These are phyloP conservation scores for Conringia planisiliqua DNA, from an alignment of 345 rosid species.

Conservation along the genomic window DNA sequence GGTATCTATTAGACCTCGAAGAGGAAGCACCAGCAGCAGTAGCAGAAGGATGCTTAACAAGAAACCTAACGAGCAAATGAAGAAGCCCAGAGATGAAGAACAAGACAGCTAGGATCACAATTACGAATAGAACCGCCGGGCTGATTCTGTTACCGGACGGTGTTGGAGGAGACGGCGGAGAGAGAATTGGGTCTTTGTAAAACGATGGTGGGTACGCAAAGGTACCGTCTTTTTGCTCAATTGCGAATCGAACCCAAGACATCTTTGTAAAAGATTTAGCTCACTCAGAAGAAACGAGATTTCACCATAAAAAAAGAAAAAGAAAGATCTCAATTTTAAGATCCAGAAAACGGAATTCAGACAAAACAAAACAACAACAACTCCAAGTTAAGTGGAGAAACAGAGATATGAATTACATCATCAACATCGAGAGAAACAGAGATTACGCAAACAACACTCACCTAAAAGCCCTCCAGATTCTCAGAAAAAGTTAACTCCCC, in stretches of 20 bases:
- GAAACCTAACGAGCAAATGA: conserved; percentile 84
- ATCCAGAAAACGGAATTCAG: background rate
- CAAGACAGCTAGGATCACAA: conserved; percentile 71
- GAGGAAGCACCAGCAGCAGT: conserved; percentile 43
- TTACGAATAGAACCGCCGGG: conserved; percentile 75
- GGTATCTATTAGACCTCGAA: conserved; percentile 58
- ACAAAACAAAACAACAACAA: background rate
- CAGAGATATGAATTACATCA: background rate
- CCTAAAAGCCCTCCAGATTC: conserved; percentile 6
- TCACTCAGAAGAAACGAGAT: background rate
- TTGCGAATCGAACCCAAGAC: conserved; percentile 49
- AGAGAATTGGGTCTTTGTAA: conserved; percentile 40
- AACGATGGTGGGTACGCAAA: conserved; percentile 55
- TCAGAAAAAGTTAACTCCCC: background rate
- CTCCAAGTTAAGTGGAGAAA: conserved; percentile 25
- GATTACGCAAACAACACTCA: conserved; percentile 29
- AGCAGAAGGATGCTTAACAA: conserved; percentile 57
- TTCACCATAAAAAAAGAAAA: background rate
- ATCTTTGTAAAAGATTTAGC: conserved; percentile 37
- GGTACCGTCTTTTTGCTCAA: conserved; percentile 53
- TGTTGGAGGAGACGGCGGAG: conserved; percentile 45
- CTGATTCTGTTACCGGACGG: conserved; percentile 57
- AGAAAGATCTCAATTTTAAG: conserved; percentile 18
- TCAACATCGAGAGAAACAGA: conserved; percentile 30
- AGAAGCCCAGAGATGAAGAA: conserved; percentile 83